Evolutionary conservation across 2,329 filamentous ascomycete species (phyloP).

Genomic region (Colletotrichum phormii): DNA sequence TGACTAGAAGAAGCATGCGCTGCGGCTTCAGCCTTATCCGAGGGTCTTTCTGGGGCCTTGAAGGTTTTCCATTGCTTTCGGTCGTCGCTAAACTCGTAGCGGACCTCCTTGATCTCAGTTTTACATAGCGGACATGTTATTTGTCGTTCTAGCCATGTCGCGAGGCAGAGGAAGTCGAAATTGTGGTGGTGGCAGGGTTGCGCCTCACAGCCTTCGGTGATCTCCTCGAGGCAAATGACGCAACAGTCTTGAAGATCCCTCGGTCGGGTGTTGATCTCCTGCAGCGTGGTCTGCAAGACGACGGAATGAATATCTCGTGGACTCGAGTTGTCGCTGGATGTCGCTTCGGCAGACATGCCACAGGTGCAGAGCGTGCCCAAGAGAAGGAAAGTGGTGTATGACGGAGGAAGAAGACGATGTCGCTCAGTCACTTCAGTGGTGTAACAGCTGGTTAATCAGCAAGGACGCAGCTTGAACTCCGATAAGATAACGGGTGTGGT

Average conservation of each 20-base stretch:
- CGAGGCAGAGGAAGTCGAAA: conserved; percentile 88
- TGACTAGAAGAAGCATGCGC: neutral
- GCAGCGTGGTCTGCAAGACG: conserved; percentile 58
- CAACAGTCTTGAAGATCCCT: conserved; percentile 62
- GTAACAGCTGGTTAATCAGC: neutral
- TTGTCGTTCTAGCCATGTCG: conserved; percentile 82
- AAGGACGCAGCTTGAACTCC: neutral
- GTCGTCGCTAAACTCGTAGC: conserved; percentile 61
- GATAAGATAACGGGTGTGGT: neutral
- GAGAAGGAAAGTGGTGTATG: neutral
- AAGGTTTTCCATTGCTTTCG: conserved; percentile 68
- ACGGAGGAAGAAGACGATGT: neutral
- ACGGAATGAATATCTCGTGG: conserved; percentile 52
- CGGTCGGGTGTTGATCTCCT: conserved; percentile 49
- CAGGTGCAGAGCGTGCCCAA: neutral
- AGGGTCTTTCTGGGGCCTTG: conserved; percentile 38
- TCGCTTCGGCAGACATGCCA: conserved; percentile 31
- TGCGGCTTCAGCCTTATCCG: conserved; percentile 2
- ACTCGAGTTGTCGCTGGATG: conserved; percentile 31
- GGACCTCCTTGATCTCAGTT: conserved; percentile 65
- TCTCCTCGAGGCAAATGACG: conserved; percentile 85
- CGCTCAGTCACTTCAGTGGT: no score
- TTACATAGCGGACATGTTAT: conserved; percentile 85
- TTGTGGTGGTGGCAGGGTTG: conserved; percentile 82
- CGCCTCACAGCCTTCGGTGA: conserved; percentile 79